Base-by-base conservation (phyloP, 495 filamentous ascomycete genomes). In the Aspergillus nanangensis region DNA sequence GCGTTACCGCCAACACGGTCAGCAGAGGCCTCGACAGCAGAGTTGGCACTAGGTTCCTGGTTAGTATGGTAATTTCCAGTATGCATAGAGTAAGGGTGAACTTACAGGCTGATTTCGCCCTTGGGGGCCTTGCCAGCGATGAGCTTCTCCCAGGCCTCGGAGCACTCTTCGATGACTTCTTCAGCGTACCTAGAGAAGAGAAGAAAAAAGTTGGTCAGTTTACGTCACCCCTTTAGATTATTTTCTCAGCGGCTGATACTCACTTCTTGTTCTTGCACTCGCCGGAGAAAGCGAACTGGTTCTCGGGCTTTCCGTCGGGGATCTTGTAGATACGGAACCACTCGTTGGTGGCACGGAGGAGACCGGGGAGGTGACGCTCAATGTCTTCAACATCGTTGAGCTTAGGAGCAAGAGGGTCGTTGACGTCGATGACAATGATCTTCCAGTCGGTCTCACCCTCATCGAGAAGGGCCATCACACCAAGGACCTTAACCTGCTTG, bases 311-410 rank as follows among this genome's bases (percentile, higher is more conserved):
- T 78, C 94, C 94, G 63, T 99, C 94, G 60, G 94, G 94, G 74
- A 99, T 97, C 81, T 97, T 97, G 84, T 99, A 99, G 81, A 99
- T 97, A 70, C 94, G 88, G 88, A 99, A 99, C 94, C 94, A 99
- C 80, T 99, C 94, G 66, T 99, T 99, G 65, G 93, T 97, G 62
- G 94, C 94, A 53, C 94, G 82, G 62, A 99, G 76, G 31, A 97
- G 86, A 51, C 94, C 94, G 34, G 94, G 94, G 19, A 99, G 86
- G 78, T 97, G 94, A 64, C 92, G 84, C 79, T 97, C 94, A 46
- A 99, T 92, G 70, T 99, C 94, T 79, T 97, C 94, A 58, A 99
- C 86, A 70, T 97, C 92, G 72, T 99, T 90, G 58, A 99, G 88
- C 80, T 95, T 95, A 51, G 87, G 67, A 40, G 94, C 94, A 44